These are phyloP conservation scores for Zoysia pacifica DNA, from an alignment of 176 grass and related monocot species.

Conservation along the genomic window DNA sequence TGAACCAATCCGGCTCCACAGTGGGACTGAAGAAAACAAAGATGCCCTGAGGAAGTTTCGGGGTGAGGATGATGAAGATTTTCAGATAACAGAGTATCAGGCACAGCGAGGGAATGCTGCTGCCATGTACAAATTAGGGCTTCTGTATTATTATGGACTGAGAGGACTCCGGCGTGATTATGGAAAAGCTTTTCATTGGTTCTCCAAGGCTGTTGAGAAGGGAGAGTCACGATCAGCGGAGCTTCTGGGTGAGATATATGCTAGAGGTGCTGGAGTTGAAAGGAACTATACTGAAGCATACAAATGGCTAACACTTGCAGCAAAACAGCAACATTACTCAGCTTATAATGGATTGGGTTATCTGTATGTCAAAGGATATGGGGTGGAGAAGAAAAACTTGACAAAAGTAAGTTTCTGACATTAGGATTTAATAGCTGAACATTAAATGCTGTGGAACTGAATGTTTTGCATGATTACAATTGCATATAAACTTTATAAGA, in stretches of 20 bases:
- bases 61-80: slow-evolving; percentile 91
- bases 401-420: slow-evolving; percentile 62
- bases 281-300: slow-evolving; percentile 93
- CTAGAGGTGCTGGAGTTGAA: slow-evolving; percentile 89
- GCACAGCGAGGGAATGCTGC: slow-evolving; percentile 75
- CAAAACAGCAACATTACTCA: slow-evolving; percentile 82
- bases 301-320: slow-evolving; percentile 77
- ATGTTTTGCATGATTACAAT: slow-evolving; percentile 18
- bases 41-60: slow-evolving; percentile 88
- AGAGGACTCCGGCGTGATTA: slow-evolving; percentile 83
- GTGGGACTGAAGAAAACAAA: slow-evolving; percentile 93
- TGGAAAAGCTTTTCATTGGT: slow-evolving; percentile 80
- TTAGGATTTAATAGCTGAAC: neutral
- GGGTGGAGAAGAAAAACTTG: slow-evolving; percentile 91
- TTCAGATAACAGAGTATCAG: slow-evolving; percentile 96
- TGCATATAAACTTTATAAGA: neutral
- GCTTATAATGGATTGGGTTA: slow-evolving; percentile 99
- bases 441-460: neutral
- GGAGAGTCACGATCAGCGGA: slow-evolving; percentile 74
- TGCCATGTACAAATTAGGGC: slow-evolving; percentile 84
- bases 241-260: slow-evolving; percentile 92
- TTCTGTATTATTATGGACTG: slow-evolving; percentile 96
- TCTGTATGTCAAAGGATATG: slow-evolving; percentile 95
- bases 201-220: slow-evolving; percentile 87
- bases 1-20: slow-evolving; percentile 83